phyloP scores from a whole-genome alignment of 192 early-diverging fungal species.

The Coemansia sp. region DNA sequence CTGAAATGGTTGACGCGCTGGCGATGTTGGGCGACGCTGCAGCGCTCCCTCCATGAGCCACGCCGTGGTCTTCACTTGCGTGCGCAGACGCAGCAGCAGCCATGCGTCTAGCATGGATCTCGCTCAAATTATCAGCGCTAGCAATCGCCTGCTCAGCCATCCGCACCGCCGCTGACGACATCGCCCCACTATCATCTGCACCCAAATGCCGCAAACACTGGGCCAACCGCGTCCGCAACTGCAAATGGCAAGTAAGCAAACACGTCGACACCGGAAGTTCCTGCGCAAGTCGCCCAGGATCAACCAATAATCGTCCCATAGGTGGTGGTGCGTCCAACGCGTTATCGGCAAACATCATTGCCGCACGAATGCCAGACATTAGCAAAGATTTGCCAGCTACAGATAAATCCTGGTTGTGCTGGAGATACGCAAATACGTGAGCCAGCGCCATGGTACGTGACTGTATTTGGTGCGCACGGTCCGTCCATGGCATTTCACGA shows the following conservation, averaged over 20 bases:
- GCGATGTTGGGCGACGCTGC: not conserved
- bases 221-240: conserved; percentile 25
- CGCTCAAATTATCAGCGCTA: conserved; percentile 23
- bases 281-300: conserved; percentile 9
- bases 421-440: conserved; percentile 23
- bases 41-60: not conserved
- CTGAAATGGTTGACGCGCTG: not conserved
- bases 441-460: conserved; percentile 28
- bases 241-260: conserved; percentile 21
- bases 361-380: conserved; percentile 13
- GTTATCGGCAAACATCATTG: conserved; percentile 48
- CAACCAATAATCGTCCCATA: not conserved
- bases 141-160: conserved; percentile 32
- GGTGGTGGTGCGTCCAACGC: conserved; percentile 47
- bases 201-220: conserved; percentile 26
- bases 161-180: conserved; percentile 18
- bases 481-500: conserved; percentile 21
- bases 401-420: not conserved
- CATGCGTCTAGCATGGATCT: conserved; percentile 20
- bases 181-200: not conserved
- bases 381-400: not conserved
- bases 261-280: conserved; percentile 17
- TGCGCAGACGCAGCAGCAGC: not conserved
- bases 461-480: conserved; percentile 29
- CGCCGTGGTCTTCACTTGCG: not conserved